A percentile compares a stretch with the other conserved stretches of the same genome.
Evolutionary conservation across 495 filamentous ascomycete species (phyloP).

Genomic region (Aspergillus panamensis): DNA sequence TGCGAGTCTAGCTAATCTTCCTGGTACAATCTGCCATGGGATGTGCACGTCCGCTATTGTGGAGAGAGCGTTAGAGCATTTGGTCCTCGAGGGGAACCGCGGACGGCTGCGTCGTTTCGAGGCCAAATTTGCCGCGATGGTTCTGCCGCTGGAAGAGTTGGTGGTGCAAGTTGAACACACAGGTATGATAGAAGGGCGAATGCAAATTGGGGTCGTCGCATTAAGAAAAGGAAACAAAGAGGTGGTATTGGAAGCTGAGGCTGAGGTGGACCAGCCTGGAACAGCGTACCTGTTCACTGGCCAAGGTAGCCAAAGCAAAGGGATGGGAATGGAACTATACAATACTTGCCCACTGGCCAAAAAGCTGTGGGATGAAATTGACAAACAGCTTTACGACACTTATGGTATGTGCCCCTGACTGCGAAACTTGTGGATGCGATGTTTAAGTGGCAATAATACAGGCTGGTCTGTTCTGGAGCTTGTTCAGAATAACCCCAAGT

Average conservation of each 20-base stretch:
- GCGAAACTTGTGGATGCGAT: not conserved
- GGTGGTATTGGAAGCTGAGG: slow-evolving; percentile 33
- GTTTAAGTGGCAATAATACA: slow-evolving; percentile 14
- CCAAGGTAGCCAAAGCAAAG: slow-evolving; percentile 39
- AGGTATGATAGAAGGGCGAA: slow-evolving; percentile 36
- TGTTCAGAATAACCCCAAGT: slow-evolving; percentile 38
- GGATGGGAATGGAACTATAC: slow-evolving; percentile 46
- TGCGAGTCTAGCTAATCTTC: slow-evolving; percentile 28
- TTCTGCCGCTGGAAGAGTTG: slow-evolving; percentile 33
- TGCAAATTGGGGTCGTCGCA: slow-evolving; percentile 27
- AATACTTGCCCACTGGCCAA: slow-evolving; percentile 29
- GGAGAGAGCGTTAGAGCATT: slow-evolving; percentile 19
- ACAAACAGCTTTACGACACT: slow-evolving; percentile 30
- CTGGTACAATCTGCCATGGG: slow-evolving; percentile 36
- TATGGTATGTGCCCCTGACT: slow-evolving; percentile 31
- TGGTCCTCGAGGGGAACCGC: slow-evolving; percentile 16
- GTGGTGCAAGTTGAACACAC: slow-evolving; percentile 30
- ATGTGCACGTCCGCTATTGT: slow-evolving; percentile 32
- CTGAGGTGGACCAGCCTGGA: slow-evolving; percentile 32
- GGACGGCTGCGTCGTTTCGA: slow-evolving; percentile 26
- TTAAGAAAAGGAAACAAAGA: slow-evolving; percentile 24
- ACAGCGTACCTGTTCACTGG: slow-evolving; percentile 46
- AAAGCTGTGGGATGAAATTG: slow-evolving; percentile 39
- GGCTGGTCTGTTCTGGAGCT: slow-evolving; percentile 39
- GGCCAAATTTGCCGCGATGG: slow-evolving; percentile 34